These are phyloP conservation scores for Microascus cirrosus DNA, from an alignment of 2,329 filamentous ascomycete species.

Conservation along the genomic window DNA sequence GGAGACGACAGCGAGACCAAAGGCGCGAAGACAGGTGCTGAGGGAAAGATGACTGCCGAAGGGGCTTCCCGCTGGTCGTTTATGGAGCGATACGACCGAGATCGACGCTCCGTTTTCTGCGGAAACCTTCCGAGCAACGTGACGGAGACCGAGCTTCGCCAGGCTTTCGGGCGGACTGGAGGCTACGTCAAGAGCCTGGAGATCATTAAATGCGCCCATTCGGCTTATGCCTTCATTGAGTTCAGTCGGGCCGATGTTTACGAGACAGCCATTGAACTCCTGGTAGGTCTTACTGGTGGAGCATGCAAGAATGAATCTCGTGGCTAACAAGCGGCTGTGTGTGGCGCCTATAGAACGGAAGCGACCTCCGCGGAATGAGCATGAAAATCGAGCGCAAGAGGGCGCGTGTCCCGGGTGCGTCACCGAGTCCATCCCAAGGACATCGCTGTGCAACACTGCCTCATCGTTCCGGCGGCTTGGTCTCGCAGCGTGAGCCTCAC, in stretches of 20 bases:
- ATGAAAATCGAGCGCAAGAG: not conserved
- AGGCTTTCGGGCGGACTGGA: not conserved
- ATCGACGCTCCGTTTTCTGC: not conserved
- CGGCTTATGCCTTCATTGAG: conserved; percentile 25
- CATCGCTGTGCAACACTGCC: not conserved
- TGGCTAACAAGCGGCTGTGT: not conserved
- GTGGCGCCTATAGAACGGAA: not conserved
- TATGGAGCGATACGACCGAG: not conserved
- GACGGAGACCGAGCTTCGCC: conserved; percentile 7
- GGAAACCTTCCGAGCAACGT: conserved; percentile 8
- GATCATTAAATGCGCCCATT: conserved; percentile 5
- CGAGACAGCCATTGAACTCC: conserved; percentile 20
- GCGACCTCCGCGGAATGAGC: not conserved
- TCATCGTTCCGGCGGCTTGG: not conserved
- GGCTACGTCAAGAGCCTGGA: not conserved
- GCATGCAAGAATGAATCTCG: not conserved
- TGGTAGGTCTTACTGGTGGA: conserved; percentile 19
- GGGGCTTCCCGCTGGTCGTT: conserved; percentile 11
- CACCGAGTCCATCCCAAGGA: not conserved
- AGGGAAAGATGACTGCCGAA: not conserved
- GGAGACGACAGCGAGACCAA: not conserved
- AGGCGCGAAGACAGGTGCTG: not conserved
- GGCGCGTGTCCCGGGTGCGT: not conserved
- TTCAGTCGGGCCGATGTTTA: conserved; percentile 23
- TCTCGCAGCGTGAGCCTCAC: not conserved